Evolutionary conservation across 257 asterid genomes (phyloP), one percentile per base, ranked within the genome.

Genomic region (Scutellaria galericulata): DNA sequence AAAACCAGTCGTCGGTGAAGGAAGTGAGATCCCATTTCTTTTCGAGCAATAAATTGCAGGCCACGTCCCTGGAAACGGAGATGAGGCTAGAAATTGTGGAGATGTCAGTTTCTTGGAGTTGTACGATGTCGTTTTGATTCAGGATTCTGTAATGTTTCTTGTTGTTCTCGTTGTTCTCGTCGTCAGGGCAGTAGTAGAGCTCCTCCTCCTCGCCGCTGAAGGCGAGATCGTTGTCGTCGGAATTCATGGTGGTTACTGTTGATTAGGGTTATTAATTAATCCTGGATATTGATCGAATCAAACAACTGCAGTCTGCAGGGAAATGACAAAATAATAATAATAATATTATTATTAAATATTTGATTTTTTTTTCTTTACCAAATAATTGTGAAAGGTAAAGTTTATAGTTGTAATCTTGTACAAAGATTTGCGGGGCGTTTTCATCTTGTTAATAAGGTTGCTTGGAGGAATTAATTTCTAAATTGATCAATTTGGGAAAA

Each of bases 1-100:
- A 53, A n/a, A 84, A 80, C 91, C 94, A 88, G 7, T 72, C 55
- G 6, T 88, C 89, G 73, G 73, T 77, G 5, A 73, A 70, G 35
- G 58, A 27, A 57, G 14, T 24, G 7, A 52, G 83, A 37, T 46
- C 58, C 94, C 94, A 83, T 1, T 48, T 57, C 44, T 73, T 46
- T 4, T 8, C 44, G 41, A 27, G 18, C 27, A 83, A 65, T 2
- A 85, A 81, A 11, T 57, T 13, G 14, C 73, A 70, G 11, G 90
- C 79, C 1, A 20, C 54, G 31, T 51, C 75, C 27, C 56, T 66
- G 14, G 83, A 14, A 9, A 85, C 56, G 5, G 70, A 71, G 35
- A 83, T 83, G 31, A 72, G 63, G 7, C 5, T 56, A 47, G 65
- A 57, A 9, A 72, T 63, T 5, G 51, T 13, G 3, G 69, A 11